Conservation (phyloP, 2,329 filamentous ascomycete species). For the Periconia digitata region DNA sequence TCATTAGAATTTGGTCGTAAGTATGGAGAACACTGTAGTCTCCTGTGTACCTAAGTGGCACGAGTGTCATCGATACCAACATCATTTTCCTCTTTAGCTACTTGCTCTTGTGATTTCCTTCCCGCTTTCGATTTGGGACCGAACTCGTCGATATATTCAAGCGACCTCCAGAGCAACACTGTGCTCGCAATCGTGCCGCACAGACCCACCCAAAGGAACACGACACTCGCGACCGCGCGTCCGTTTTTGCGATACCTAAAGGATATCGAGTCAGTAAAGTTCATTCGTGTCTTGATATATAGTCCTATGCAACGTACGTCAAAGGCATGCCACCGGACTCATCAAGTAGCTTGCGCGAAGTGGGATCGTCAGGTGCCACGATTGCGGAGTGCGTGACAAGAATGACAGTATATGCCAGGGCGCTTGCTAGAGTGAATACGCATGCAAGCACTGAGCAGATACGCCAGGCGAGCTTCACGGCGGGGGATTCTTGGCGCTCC, state of each 20-base stretch:
- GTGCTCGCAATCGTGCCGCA: conserved; percentile 50
- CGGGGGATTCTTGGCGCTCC: conserved; percentile 52
- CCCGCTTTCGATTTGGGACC: not conserved
- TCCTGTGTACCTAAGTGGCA: too few species aligned
- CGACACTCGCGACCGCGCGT: conserved; percentile 53
- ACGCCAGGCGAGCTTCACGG: conserved; percentile 58
- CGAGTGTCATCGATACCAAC: not conserved
- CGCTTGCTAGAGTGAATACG: conserved; percentile 50
- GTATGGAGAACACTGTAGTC: too few species aligned
- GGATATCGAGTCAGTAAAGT: too few species aligned
- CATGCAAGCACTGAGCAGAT: conserved; percentile 53
- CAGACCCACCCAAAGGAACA: conserved; percentile 57
- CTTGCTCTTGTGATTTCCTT: not conserved
- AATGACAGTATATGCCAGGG: conserved; percentile 55
- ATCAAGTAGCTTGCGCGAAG: conserved; percentile 37
- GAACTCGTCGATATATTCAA: not conserved
- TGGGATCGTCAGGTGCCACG: conserved; percentile 37
- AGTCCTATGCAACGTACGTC: too few species aligned
- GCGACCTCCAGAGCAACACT: not conserved
- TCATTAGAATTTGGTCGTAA: too few species aligned
- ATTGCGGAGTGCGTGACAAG: conserved; percentile 50
- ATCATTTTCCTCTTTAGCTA: not conserved
- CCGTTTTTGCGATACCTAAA: conserved; percentile 48
- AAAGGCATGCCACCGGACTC: conserved; percentile 42
- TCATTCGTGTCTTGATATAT: too few species aligned